Base-by-base conservation (phyloP, 208 protist species). In the Porcisia hertigi region DNA sequence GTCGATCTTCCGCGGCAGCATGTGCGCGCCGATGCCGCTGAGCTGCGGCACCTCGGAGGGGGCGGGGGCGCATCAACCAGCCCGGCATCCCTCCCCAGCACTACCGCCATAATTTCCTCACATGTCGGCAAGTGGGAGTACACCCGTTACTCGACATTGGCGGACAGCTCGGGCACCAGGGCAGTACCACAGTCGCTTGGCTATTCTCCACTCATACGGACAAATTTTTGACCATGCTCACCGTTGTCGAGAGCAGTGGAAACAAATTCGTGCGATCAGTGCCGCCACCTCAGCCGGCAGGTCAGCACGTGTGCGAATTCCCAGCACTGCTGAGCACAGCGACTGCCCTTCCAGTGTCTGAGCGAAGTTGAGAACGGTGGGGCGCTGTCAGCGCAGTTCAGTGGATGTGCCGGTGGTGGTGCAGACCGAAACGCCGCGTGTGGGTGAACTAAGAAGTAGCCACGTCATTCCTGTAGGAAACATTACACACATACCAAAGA, bases 21-120 rank as follows among this genome's bases (percentile, higher is more conserved):
- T 76, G 18, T 75, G 54, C 6, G 93, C 39, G 34, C 84, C 88
- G 12, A 85, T 88, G 54, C 90, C 64, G 75, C 78, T 88, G 65
- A 90, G 84, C 69, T 97, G 97, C 23, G 96, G 96, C 34, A 98
- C 90, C 79, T 98, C 96, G 86, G 98, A 98, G n/a, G 85, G 2
- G 30, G 30, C 30, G 30, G 30, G 30, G 30, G 30, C 30, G 30
- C 30, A 30, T 30, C 80, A 41, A 96, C 88, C 6, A 92, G 94
- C 7, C 93, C 89, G 41, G 97, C 76, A 53, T 93, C 80, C 41
- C 89, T 83, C 36, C 85, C 71, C 62, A 88, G 73, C 66, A 88
- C 84, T 41, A 73, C 78, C 8, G 79, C 69, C 4, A 72, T 93
- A 54, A 87, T 87, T 9, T 82, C 79, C 36, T 71, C 71, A 18